phyloP scores from a whole-genome alignment of 2,329 filamentous ascomycete genomes.

The Myrmaecium sp. region DNA sequence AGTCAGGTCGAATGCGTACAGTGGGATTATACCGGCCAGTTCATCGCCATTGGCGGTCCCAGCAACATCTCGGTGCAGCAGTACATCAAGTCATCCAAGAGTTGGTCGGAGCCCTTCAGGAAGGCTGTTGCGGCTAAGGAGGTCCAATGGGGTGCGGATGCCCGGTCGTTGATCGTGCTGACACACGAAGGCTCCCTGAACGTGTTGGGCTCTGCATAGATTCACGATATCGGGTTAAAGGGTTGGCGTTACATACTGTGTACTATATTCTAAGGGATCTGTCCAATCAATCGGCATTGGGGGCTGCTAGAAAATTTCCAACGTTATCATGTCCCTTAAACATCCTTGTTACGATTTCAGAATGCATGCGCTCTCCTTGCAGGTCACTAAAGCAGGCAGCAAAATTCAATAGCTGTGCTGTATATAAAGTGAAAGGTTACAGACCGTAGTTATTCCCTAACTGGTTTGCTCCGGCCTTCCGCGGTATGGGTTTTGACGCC shows the following conservation, averaged over 20 bases:
- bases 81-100: constrained; percentile 73
- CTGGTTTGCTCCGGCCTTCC: no score
- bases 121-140: constrained; percentile 57
- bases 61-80: constrained; percentile 75
- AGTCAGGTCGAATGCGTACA: constrained; percentile 56
- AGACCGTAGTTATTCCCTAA: no score
- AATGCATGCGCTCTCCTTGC: no score
- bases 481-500: no score
- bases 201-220: constrained; percentile 44
- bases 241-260: constrained; percentile 9
- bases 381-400: no score
- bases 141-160: constrained; percentile 61
- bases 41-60: constrained; percentile 64
- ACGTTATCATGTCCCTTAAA: no score
- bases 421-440: no score
- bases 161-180: constrained; percentile 57
- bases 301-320: no score
- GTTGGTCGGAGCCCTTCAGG: constrained; percentile 73
- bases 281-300: no score
- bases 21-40: constrained; percentile 96
- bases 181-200: constrained; percentile 60
- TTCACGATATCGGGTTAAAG: constrained; percentile 2
- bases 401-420: no score
- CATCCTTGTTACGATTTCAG: no score
- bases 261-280: constrained; percentile 11